A percentile compares a stretch with the other conserved stretches of the same genome.
phyloP scores from a whole-genome alignment of 192 early-diverging fungal species.

The Dissophora globulifera region DNA sequence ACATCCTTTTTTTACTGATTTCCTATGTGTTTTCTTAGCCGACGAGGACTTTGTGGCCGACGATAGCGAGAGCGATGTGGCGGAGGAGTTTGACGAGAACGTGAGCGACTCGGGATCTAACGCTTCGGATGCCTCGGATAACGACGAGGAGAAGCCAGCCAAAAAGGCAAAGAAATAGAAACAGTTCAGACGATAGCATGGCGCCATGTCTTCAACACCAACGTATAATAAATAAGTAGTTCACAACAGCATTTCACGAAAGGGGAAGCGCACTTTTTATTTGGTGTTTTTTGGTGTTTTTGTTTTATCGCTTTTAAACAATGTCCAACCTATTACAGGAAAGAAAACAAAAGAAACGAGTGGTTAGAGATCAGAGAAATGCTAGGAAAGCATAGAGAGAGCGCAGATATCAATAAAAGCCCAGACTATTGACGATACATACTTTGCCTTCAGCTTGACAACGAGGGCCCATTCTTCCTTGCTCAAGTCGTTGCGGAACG shows the following conservation, averaged over 20 bases:
- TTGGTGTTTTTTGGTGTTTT: not conserved
- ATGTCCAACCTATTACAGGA: constrained; percentile 25
- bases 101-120: constrained; percentile 44
- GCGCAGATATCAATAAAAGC: too few relatives aligned
- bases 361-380: too few relatives aligned
- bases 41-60: constrained; percentile 92
- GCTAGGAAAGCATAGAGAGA: too few relatives aligned
- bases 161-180: constrained; percentile 52
- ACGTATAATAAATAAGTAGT: too few relatives aligned
- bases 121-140: constrained; percentile 12
- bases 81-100: constrained; percentile 82
- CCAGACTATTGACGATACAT: constrained; percentile 21
- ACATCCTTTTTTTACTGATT: not conserved
- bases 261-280: not conserved
- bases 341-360: not conserved
- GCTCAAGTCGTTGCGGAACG: constrained; percentile 90
- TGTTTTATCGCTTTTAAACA: constrained; percentile 18
- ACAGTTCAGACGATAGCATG: too few relatives aligned
- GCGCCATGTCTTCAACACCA: too few relatives aligned
- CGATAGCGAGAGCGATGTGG: constrained; percentile 78
- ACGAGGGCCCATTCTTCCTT: constrained; percentile 91
- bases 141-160: constrained; percentile 24
- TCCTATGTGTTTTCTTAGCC: constrained; percentile 47
- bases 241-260: not conserved
- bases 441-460: constrained; percentile 76